Percentiles rank a stretch among this genome's conserved stretches.
These are phyloP conservation scores for Hypholoma sublateritium DNA, from an alignment of 768 basidiomycete species.

Conservation along the genomic window DNA sequence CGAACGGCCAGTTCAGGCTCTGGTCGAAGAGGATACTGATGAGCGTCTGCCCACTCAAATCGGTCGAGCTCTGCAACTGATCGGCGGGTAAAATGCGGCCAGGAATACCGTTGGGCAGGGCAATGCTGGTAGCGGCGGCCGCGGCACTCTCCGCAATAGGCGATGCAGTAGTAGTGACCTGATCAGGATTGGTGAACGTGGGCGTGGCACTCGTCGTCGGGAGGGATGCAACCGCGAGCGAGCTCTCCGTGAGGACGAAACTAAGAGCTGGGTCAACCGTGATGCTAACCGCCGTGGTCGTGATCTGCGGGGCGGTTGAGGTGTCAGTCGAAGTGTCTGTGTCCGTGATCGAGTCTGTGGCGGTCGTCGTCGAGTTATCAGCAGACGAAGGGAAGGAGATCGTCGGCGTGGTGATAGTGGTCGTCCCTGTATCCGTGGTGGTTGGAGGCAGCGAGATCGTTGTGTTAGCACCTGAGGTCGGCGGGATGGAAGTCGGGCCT, in stretches of 20 bases:
- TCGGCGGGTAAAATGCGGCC: constrained; percentile 51
- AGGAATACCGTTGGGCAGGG: constrained; percentile 65
- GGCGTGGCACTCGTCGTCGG: constrained; percentile 23
- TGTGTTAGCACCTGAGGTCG: background rate
- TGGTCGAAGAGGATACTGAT: constrained; percentile 67
- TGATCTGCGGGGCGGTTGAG: background rate
- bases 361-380: background rate
- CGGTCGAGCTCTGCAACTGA: constrained; percentile 22
- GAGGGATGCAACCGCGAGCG: constrained; percentile 38
- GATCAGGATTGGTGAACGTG: constrained; percentile 45
- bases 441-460: no score
- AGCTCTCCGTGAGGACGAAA: constrained; percentile 43
- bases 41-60: constrained; percentile 40
- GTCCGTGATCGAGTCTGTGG: background rate
- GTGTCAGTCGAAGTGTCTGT: background rate
- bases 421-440: background rate
- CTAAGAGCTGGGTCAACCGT: constrained; percentile 41
- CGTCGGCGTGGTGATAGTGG: constrained; percentile 13
- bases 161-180: constrained; percentile 34
- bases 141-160: constrained; percentile 11
- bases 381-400: background rate
- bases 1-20: constrained; percentile 67
- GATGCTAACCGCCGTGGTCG: constrained; percentile 16
- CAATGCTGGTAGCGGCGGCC: constrained; percentile 21
- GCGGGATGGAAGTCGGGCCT: background rate